Evolutionary conservation across 805 yeast species (phyloP), one percentile per base, ranked within the genome.

Genomic region (Hanseniaspora vineae): DNA sequence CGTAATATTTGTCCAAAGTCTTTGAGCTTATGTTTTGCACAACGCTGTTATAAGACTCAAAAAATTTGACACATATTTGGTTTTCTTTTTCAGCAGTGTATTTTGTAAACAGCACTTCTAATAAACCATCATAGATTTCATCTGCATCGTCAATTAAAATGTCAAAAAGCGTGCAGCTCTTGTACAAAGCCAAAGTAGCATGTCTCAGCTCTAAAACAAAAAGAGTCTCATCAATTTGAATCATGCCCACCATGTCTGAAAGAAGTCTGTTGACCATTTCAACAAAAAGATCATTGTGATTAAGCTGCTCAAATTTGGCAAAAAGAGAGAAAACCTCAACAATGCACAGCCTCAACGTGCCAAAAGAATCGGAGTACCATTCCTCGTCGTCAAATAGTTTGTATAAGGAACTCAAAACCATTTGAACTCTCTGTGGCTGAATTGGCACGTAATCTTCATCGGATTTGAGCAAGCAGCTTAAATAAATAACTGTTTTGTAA

Each of bases 371-470:
- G 17, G 80, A 86, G 58, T 76, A 81, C 1, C 82, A 77, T 45
- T 72, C 54, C 18, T 77, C 86, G 14, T 80, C 70, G 20, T 78
- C 83, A 19, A 81, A 54, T 85, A 89, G 81, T 17, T 63, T 64
- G 4, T 61, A 57, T 1, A 87, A 52, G 5, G 75, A 71, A 40
- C 68, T 72, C 17, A 84, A 51, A 9, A 81, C 62, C 85, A 83
- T 76, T 42, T 70, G 73, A 39, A 81, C 65, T 54, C 92, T 72
- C 56, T 80, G 88, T 2, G 74, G 68, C 6, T 85, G 81, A 23
- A 84, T 64, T 2, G 78, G 69, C 15, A 62, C 68, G 17, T 64
- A 55, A 3, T 51, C 51, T 18, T 52, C 53, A 15, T 42, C 29
- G 1, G 44, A 19, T 6, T 17, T 15, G 49, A 77, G 66, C 52